Percentiles rank a stretch among this genome's conserved stretches.
These are phyloP conservation scores for Elymus sibiricus DNA, from an alignment of 176 grass and related monocot genomes.

Conservation along the genomic window DNA sequence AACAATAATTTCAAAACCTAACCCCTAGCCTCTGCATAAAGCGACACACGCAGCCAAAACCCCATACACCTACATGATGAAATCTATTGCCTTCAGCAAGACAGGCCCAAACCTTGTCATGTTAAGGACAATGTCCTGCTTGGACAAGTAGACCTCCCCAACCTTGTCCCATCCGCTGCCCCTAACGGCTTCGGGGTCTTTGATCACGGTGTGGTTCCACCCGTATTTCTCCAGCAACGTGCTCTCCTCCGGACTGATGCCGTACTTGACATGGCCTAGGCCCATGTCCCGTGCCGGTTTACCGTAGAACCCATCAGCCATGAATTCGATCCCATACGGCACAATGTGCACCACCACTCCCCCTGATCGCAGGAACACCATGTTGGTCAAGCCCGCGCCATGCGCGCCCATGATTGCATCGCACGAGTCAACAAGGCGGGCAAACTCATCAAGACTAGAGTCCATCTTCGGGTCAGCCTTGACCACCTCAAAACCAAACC, in stretches of 20 bases:
- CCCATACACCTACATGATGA: slow-evolving; percentile 35
- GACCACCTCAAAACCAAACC: slow-evolving; percentile 65
- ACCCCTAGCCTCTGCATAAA: too few species aligned
- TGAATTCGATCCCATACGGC: slow-evolving; percentile 60
- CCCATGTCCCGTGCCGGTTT: slow-evolving; percentile 56
- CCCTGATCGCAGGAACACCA: slow-evolving; percentile 54
- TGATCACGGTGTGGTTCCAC: slow-evolving; percentile 54
- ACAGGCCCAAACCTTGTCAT: slow-evolving; percentile 52
- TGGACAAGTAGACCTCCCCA: slow-evolving; percentile 52
- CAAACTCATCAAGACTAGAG: slow-evolving; percentile 38
- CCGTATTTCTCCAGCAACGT: slow-evolving; percentile 60
- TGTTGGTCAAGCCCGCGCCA: slow-evolving; percentile 65
- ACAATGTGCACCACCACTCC: slow-evolving; percentile 67
- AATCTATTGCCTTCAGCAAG: slow-evolving; percentile 50
- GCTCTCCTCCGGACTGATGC: slow-evolving; percentile 55
- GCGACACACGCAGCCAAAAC: too few species aligned
- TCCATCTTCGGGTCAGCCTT: slow-evolving; percentile 35
- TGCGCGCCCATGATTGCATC: slow-evolving; percentile 74
- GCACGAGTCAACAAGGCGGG: slow-evolving; percentile 41
- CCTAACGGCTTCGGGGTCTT: slow-evolving; percentile 54
- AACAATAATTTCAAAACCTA: not conserved
- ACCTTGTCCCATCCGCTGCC: slow-evolving; percentile 45
- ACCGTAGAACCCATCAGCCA: slow-evolving; percentile 38
- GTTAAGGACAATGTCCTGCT: slow-evolving; percentile 68
- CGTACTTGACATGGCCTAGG: slow-evolving; percentile 50